Percentiles rank a stretch among this genome's conserved stretches.
Evolutionary conservation across 2,329 filamentous ascomycete genomes (phyloP).

Genomic region (Cadophora luteo-olivacea): DNA sequence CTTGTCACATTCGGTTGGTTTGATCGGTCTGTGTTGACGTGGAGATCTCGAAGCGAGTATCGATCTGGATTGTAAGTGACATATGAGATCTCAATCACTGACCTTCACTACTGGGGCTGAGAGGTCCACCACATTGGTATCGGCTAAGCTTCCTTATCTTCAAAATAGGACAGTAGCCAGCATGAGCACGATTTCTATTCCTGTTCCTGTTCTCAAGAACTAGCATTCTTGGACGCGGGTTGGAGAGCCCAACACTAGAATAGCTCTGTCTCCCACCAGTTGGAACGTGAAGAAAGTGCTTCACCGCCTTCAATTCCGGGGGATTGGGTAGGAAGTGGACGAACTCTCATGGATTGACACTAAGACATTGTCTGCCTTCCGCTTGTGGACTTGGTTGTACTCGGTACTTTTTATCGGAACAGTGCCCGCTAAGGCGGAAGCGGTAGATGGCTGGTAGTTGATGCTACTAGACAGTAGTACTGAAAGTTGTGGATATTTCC

Average conservation of each 20-base stretch:
- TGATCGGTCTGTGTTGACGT: too few relatives aligned
- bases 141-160: neutral
- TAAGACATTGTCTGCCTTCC: neutral
- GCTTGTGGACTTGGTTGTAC: neutral
- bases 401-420: neutral
- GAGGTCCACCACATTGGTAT: neutral
- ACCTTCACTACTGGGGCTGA: neutral
- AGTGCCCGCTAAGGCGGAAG: neutral
- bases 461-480: neutral
- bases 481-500: neutral
- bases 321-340: neutral
- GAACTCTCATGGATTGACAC: neutral
- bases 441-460: neutral
- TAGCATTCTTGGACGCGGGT: neutral
- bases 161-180: neutral
- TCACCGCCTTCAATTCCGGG: conserved; percentile 6
- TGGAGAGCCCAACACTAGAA: neutral
- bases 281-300: neutral
- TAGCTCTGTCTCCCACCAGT: neutral
- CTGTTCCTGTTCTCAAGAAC: neutral
- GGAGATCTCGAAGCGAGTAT: too few relatives aligned
- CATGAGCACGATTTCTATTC: neutral
- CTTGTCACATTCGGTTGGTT: too few relatives aligned
- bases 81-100: too few relatives aligned
- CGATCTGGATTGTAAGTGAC: too few relatives aligned